phyloP scores from a whole-genome alignment of 2,329 filamentous ascomycete species.

The Calonectria leucothoes region DNA sequence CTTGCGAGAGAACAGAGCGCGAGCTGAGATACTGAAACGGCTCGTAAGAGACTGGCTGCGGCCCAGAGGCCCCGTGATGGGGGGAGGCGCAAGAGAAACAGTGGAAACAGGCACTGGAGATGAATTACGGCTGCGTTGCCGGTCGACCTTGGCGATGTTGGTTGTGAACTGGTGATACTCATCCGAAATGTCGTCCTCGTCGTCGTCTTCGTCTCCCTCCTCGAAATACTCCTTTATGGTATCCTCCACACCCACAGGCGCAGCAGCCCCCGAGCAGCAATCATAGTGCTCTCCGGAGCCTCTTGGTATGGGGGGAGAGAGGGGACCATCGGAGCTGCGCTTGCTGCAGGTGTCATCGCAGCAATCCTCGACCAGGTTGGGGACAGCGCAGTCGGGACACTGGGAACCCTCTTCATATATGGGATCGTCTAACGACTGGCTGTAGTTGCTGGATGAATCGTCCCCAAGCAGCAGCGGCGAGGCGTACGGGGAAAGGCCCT shows the following conservation, averaged over 20 bases:
- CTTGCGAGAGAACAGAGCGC: constrained; percentile 42
- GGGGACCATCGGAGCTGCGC: constrained; percentile 34
- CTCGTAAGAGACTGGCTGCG: constrained; percentile 35
- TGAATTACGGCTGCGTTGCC: constrained; percentile 30
- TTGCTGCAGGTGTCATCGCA: constrained; percentile 37
- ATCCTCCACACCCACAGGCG: not conserved
- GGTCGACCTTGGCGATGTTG: constrained; percentile 44
- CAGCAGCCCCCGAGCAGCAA: not conserved
- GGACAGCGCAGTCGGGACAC: constrained; percentile 32
- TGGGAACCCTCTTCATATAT: constrained; percentile 33
- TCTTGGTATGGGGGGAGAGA: constrained; percentile 24
- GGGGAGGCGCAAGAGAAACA: not conserved
- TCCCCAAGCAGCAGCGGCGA: constrained; percentile 33
- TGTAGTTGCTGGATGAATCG: constrained; percentile 39
- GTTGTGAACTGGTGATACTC: constrained; percentile 51
- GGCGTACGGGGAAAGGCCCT: constrained; percentile 30
- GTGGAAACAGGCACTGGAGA: not conserved
- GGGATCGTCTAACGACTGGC: constrained; percentile 34
- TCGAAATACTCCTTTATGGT: not conserved
- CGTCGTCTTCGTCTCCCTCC: constrained; percentile 34
- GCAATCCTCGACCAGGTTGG: constrained; percentile 38
- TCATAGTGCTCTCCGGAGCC: not conserved
- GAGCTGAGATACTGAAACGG: constrained; percentile 42
- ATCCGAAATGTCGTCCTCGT: constrained; percentile 45
- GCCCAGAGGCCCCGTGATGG: not conserved